phyloP scores from a whole-genome alignment of 2,329 filamentous ascomycete species.

The Penicillium olsonii region DNA sequence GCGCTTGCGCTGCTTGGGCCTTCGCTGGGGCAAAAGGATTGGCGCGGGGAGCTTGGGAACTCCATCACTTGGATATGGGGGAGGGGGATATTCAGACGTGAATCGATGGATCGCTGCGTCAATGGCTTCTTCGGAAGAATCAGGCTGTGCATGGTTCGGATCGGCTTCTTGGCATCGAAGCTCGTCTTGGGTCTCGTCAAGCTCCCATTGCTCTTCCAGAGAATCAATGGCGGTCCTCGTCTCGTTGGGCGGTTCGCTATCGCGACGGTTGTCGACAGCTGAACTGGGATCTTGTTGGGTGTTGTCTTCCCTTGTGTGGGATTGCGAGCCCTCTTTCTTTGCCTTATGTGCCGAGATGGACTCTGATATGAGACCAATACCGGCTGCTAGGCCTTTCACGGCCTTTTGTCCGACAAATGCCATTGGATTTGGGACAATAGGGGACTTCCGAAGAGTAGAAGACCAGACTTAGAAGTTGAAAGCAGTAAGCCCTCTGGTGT shows the following conservation, averaged over 20 bases:
- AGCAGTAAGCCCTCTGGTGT: no score
- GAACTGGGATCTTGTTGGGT: neutral
- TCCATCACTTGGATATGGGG: conserved; percentile 3
- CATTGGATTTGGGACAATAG: no score
- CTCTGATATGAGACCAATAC: conserved; percentile 31
- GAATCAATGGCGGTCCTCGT: neutral
- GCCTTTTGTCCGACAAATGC: conserved; percentile 7
- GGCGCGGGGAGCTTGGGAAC: conserved; percentile 30
- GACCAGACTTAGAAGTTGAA: no score
- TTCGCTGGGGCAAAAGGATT: conserved; percentile 43
- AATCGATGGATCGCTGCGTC: conserved; percentile 18
- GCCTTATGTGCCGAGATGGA: conserved; percentile 21
- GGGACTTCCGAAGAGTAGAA: no score
- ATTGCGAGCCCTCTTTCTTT: conserved; percentile 11
- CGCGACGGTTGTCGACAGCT: neutral
- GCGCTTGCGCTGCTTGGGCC: conserved; percentile 37
- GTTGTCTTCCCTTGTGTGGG: neutral
- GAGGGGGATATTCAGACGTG: conserved; percentile 12
- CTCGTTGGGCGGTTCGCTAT: neutral
- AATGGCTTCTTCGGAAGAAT: neutral
- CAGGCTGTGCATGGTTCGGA: neutral
- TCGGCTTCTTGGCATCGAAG: neutral
- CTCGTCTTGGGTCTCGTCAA: conserved; percentile 29
- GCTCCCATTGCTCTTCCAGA: conserved; percentile 24
- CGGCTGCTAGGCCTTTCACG: conserved; percentile 24